Base-by-base conservation (phyloP, 805 yeast genomes). In the Ogataea glucozyma region DNA sequence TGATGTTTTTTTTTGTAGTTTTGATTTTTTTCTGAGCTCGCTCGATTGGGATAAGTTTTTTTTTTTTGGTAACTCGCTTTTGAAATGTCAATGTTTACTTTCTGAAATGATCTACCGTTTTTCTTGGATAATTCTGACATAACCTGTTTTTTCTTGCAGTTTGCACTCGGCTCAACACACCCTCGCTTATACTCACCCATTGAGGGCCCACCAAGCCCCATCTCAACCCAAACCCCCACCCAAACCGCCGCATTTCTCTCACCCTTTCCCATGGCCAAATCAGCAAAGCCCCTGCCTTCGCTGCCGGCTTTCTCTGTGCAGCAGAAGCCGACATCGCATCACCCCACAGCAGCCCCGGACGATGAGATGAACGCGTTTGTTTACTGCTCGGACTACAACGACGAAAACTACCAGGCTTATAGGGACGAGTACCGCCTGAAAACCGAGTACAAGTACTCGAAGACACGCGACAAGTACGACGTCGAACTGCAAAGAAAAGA, bases 401-500 rank as follows among this genome's bases (percentile, higher is more conserved):
- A 43, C 34, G 59, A 52, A 29, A 48, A 55, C 32, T 56, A 54
- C 40, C 46, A 62, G 31, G 52, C 53, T 33, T 56, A 55, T 71
- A 45, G 51, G 26, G 39, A 51, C 26, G 49, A 52, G 2, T 61
- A 51, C 32, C 58, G 53, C 37, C 46, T 52, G 14, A 63, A 62
- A 33, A 60, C 64, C 0, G 62, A 61, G 26, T 57, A 60, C 35
- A 52, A 51, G 16, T 54, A 51, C 26, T 60, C 58, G 1, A 42
- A 40, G 21, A 37, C 47, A 12, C 48, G 47, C 14, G 61, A 57
- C 31, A 49, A 52, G 22, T 57, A 48, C 31, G 69, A 62, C 20
- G 48, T 58, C 6, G 73, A 78, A 50, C 79, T 84, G 52, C 73
- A 81, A 17, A 68, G 91, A 41, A 80, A 81, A 51, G 79, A 80